phyloP scores from a whole-genome alignment of 352 stramenopile genomes.

The Globisporangium parvum region DNA sequence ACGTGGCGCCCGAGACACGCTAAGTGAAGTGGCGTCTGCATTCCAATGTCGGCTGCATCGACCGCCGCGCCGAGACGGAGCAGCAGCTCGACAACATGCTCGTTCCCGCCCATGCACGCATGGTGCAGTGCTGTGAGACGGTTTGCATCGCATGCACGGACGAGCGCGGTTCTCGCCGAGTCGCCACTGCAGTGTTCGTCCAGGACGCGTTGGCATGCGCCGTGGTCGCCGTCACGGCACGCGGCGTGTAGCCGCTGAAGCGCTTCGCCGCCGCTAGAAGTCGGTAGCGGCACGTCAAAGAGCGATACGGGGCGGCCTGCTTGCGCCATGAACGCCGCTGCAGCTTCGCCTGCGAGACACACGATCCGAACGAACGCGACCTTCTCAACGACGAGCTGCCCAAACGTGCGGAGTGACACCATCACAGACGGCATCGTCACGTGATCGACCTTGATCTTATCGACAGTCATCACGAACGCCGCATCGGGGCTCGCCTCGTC shows the following conservation, averaged over 20 bases:
- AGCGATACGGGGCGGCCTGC: slow-evolving; percentile 20
- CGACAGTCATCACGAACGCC: slow-evolving; percentile 74
- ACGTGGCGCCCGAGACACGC: slow-evolving; percentile 38
- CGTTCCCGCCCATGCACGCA: slow-evolving; percentile 34
- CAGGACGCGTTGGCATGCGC: slow-evolving; percentile 29
- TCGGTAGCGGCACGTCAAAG: slow-evolving; percentile 13
- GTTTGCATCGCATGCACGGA: slow-evolving; percentile 16
- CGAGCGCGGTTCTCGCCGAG: slow-evolving; percentile 10
- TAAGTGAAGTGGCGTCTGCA: slow-evolving; percentile 53
- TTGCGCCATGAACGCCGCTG: slow-evolving; percentile 21
- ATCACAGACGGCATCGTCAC: slow-evolving; percentile 65
- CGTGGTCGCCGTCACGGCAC: slow-evolving; percentile 41
- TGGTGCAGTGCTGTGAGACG: slow-evolving; percentile 47
- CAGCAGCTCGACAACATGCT: slow-evolving; percentile 41
- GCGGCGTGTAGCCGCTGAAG: slow-evolving; percentile 17
- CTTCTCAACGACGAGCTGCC: slow-evolving; percentile 22
- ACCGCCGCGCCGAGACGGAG: slow-evolving; percentile 29
- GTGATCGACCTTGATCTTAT: slow-evolving; percentile 57
- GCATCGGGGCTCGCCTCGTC: slow-evolving; percentile 34
- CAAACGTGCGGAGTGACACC: slow-evolving; percentile 43
- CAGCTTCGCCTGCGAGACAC: slow-evolving; percentile 41
- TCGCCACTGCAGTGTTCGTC: slow-evolving; percentile 18
- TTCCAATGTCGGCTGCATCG: slow-evolving; percentile 29
- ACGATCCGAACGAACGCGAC: slow-evolving; percentile 30
- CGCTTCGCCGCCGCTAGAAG: neutral